Evolutionary conservation across 2,329 filamentous ascomycete genomes (phyloP).

Genomic region (Aureobasidium mangrovei): DNA sequence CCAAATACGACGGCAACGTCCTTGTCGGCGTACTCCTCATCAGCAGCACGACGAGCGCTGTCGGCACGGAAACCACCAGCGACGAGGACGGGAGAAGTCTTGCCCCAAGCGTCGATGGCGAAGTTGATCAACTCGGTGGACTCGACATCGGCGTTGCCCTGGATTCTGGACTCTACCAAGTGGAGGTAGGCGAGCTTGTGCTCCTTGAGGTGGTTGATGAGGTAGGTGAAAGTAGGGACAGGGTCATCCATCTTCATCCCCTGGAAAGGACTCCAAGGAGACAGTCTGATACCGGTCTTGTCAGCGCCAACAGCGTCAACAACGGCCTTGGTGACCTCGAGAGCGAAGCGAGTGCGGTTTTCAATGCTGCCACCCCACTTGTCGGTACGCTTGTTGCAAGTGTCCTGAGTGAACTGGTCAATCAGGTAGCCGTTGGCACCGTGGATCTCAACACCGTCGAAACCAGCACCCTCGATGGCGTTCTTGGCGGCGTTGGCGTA

Average conservation of each 20-base stretch:
- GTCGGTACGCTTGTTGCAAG: conserved; percentile 46
- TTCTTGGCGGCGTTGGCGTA: conserved; percentile 38
- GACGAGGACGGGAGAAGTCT: conserved; percentile 38
- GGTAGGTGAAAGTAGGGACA: conserved; percentile 52
- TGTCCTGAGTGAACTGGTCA: conserved; percentile 55
- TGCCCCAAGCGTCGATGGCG: conserved; percentile 38
- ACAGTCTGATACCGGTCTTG: conserved; percentile 48
- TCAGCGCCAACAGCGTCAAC: conserved; percentile 44
- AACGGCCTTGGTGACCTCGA: conserved; percentile 47
- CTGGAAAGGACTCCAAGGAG: conserved; percentile 53
- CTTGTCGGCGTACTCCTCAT: conserved; percentile 34
- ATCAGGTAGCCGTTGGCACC: conserved; percentile 48
- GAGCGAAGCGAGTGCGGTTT: conserved; percentile 42
- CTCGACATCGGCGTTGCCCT: conserved; percentile 36
- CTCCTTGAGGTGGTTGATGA: conserved; percentile 43
- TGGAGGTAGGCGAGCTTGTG: conserved; percentile 54
- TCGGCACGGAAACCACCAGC: conserved; percentile 36
- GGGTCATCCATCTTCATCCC: conserved; percentile 56
- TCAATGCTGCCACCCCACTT: conserved; percentile 39
- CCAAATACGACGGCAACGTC: conserved; percentile 42
- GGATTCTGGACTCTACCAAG: conserved; percentile 50
- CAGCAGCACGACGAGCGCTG: conserved; percentile 29
- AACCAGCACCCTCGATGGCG: conserved; percentile 41
- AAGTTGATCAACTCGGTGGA: conserved; percentile 34
- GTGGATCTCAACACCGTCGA: conserved; percentile 53